Conservation (phyloP, 768 basidiomycete species). For the Xerocomellus intermedius region DNA sequence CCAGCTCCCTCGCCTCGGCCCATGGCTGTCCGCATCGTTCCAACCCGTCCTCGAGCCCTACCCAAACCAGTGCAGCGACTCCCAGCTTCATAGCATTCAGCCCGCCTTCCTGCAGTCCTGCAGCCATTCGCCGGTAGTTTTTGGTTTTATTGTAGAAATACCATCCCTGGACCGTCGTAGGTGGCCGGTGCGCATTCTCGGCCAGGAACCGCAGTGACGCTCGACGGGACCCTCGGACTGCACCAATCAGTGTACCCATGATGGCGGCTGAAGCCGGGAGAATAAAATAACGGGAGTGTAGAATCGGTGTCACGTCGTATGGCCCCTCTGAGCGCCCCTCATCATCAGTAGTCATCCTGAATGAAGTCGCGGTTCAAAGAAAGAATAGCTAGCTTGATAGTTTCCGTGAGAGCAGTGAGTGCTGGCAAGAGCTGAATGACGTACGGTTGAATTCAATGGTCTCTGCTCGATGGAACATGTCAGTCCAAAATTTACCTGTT, state of each 20-base stretch:
- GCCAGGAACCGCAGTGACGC: slow-evolving; percentile 82
- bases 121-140: slow-evolving; percentile 81
- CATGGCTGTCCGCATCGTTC: slow-evolving; percentile 35
- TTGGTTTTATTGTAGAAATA: slow-evolving; percentile 97
- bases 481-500: no score
- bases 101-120: slow-evolving; percentile 66
- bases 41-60: slow-evolving; percentile 46
- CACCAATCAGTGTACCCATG: slow-evolving; percentile 67
- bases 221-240: slow-evolving; percentile 65
- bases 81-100: slow-evolving; percentile 53
- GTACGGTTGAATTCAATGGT: not conserved
- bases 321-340: slow-evolving; percentile 8
- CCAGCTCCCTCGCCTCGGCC: slow-evolving; percentile 49
- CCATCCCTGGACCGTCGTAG: slow-evolving; percentile 86
- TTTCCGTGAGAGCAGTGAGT: not conserved
- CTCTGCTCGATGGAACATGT: not conserved
- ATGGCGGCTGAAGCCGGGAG: slow-evolving; percentile 60
- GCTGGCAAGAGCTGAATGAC: not conserved
- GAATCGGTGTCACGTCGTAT: slow-evolving; percentile 32
- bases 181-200: slow-evolving; percentile 89
- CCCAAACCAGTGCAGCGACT: slow-evolving; percentile 46
- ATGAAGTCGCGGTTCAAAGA: not conserved
- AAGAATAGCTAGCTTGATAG: not conserved
- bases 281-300: slow-evolving; percentile 51
- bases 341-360: slow-evolving; percentile 18